A percentile compares a stretch with the other conserved stretches of the same genome.
Evolutionary conservation across 2,329 filamentous ascomycete genomes (phyloP).

Genomic region (Fusarium sp.): DNA sequence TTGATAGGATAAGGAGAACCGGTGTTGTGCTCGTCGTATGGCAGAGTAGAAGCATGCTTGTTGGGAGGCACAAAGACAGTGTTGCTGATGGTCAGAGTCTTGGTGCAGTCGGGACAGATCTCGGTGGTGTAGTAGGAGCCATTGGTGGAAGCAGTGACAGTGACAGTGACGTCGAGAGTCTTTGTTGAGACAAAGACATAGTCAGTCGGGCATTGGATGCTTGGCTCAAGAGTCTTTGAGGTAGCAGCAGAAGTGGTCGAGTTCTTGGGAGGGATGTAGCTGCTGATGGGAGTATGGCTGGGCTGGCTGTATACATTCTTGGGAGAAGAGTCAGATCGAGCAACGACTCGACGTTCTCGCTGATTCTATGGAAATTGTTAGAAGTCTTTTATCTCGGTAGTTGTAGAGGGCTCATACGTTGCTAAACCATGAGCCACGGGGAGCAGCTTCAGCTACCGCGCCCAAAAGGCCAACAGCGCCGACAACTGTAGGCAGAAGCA

Average conservation of each 20-base stretch:
- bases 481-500: conserved; percentile 43
- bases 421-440: conserved; percentile 28
- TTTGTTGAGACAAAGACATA: conserved; percentile 46
- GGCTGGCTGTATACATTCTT: conserved; percentile 15
- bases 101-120: conserved; percentile 22
- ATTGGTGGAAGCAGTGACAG: conserved; percentile 48
- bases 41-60: conserved; percentile 25
- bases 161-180: conserved; percentile 51
- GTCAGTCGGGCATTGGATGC: conserved; percentile 38
- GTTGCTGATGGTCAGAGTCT: conserved; percentile 19
- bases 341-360: conserved; percentile 6
- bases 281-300: conserved; percentile 17
- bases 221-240: conserved; percentile 19
- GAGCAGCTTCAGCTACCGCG: conserved; percentile 44
- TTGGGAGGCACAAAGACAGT: conserved; percentile 21
- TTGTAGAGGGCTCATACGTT: conserved; percentile 25
- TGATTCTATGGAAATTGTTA: conserved; percentile 22
- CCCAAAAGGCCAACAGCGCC: conserved; percentile 44
- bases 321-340: conserved; percentile 4
- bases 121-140: conserved; percentile 33
- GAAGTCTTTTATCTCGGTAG: background rate
- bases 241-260: conserved; percentile 21
- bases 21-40: conserved; percentile 24
- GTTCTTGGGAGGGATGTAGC: conserved; percentile 23
- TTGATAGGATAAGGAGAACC: conserved; percentile 25